phyloP scores from a whole-genome alignment of 2,329 filamentous ascomycete genomes.

The Aaosphaeria arxii region DNA sequence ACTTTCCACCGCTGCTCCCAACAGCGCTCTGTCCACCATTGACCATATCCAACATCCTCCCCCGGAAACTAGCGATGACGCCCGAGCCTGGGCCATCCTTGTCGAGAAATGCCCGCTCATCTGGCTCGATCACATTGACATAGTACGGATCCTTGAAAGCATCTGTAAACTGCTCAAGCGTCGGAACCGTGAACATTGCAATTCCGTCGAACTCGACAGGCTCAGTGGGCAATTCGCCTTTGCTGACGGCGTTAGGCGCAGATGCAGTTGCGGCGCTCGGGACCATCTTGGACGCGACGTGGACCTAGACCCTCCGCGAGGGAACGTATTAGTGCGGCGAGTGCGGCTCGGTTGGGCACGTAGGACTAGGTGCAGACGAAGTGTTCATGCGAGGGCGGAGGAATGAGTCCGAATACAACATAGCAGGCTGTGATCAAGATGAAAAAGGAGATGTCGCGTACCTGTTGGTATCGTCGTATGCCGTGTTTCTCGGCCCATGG shows the following conservation, averaged over 20 bases:
- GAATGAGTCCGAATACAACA: background rate
- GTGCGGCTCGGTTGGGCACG: background rate
- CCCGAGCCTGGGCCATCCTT: constrained; percentile 16
- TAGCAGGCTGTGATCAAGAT: background rate
- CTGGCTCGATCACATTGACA: constrained; percentile 24
- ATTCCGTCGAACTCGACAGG: constrained; percentile 28
- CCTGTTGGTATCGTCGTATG: constrained; percentile 33
- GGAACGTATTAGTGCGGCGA: background rate
- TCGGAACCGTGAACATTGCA: constrained; percentile 27
- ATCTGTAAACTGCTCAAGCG: constrained; percentile 19
- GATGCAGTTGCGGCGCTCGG: constrained; percentile 8
- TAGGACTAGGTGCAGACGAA: background rate
- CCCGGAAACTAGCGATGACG: constrained; percentile 13
- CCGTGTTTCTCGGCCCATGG: constrained; percentile 36
- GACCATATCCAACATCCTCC: constrained; percentile 11
- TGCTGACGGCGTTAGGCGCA: constrained; percentile 16
- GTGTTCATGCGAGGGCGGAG: background rate
- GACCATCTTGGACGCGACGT: constrained; percentile 12
- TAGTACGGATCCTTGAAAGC: constrained; percentile 33
- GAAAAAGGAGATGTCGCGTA: constrained; percentile 5
- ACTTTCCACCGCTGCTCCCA: constrained; percentile 1
- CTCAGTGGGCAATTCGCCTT: constrained; percentile 4
- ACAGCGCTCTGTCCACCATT: background rate
- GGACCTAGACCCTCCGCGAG: constrained; percentile 7
- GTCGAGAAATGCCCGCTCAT: constrained; percentile 29